Percentiles rank a stretch among this genome's conserved stretches.
Evolutionary conservation across 2,329 filamentous ascomycete species (phyloP).

Genomic region (Aureobasidium sp.): DNA sequence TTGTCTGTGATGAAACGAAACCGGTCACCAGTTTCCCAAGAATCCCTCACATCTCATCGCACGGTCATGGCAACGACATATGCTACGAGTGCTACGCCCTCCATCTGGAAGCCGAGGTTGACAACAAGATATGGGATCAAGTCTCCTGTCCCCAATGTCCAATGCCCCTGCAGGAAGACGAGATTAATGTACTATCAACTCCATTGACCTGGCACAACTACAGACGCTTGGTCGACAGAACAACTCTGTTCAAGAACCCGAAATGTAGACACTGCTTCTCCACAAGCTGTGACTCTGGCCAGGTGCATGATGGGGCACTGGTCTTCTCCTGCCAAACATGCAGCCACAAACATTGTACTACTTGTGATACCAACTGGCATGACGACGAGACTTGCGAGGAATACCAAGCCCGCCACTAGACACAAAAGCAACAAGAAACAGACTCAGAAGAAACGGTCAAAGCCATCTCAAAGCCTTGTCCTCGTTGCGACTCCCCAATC

Average conservation of each 20-base stretch:
- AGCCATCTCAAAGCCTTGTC: background rate
- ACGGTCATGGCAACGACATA: background rate
- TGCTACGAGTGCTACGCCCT: background rate
- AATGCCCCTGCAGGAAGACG: background rate
- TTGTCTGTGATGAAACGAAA: background rate
- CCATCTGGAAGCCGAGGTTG: background rate
- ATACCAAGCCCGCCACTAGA: background rate
- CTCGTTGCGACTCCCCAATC: background rate
- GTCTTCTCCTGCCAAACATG: constrained; percentile 33
- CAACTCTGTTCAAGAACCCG: background rate
- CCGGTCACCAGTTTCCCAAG: background rate
- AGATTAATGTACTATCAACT: background rate
- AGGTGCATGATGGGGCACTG: constrained; percentile 26
- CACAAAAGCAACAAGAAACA: background rate
- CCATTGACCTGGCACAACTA: background rate
- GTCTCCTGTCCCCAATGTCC: background rate
- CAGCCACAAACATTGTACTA: constrained; percentile 32
- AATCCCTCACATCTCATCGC: background rate
- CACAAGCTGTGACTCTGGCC: constrained; percentile 22
- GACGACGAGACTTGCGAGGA: constrained; percentile 32
- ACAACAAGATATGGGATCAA: background rate
- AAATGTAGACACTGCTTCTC: background rate
- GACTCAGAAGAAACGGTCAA: background rate
- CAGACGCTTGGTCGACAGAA: background rate
- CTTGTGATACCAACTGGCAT: constrained; percentile 35